phyloP scores from a whole-genome alignment of 2,329 filamentous ascomycete species.

The Capronia americana region DNA sequence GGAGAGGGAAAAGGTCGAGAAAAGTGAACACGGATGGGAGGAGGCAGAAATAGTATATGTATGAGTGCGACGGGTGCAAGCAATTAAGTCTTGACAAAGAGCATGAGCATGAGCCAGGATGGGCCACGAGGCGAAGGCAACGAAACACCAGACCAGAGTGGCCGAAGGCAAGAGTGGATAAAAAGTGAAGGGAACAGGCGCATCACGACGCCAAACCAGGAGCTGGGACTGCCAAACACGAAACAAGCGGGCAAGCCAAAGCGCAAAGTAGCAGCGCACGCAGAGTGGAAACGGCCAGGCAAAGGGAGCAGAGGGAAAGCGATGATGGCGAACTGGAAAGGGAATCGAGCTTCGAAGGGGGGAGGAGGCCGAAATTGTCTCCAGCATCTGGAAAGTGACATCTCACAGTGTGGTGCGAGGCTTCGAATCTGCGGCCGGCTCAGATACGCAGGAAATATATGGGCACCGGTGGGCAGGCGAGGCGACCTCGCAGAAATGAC shows the following conservation, averaged over 20 bases:
- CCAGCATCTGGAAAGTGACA: slow-evolving; percentile 5
- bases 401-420: slow-evolving; percentile 18
- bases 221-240: slow-evolving; percentile 16
- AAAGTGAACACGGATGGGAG: slow-evolving; percentile 29
- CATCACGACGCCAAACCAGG: slow-evolving; percentile 12
- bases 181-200: slow-evolving; percentile 14
- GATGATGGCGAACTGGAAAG: neutral
- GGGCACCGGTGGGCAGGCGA: neutral
- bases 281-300: slow-evolving; percentile 5
- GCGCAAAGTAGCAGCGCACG: neutral
- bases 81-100: slow-evolving; percentile 23
- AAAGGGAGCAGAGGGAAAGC: slow-evolving; percentile 9
- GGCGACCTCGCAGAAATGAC: neutral
- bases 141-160: slow-evolving; percentile 23
- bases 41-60: slow-evolving; percentile 33
- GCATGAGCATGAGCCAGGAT: slow-evolving; percentile 32
- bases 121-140: slow-evolving; percentile 24
- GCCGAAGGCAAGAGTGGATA: slow-evolving; percentile 20
- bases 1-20: slow-evolving; percentile 31
- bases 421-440: slow-evolving; percentile 1
- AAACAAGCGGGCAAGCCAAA: slow-evolving; percentile 15
- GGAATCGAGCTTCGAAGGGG: slow-evolving; percentile 8
- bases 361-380: slow-evolving; percentile 1
- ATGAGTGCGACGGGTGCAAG: slow-evolving; percentile 22
- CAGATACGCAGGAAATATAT: slow-evolving; percentile 13